Base-by-base conservation (phyloP, 1,284 basidiomycete genomes). In the Ceratobasidium sp. region DNA sequence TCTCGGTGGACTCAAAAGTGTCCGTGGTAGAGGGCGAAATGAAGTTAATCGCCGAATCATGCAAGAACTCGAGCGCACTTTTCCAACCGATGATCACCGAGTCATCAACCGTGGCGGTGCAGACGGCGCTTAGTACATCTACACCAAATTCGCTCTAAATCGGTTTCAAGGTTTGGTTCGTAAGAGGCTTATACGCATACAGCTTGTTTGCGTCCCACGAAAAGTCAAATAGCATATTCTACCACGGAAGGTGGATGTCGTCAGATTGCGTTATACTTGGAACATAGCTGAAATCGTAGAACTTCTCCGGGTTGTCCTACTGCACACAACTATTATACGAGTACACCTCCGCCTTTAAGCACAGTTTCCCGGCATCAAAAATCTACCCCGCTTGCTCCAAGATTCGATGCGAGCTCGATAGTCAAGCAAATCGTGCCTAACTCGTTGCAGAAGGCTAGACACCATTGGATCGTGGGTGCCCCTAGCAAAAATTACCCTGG, bases 21-120 rank as follows among this genome's bases (percentile, higher is more conserved):
- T 23, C 2, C 54, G 66, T 32, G 41, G 41, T 47, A 69, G 41
- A 43, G 66, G 66, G 44, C 66, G 66, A 21, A 69, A 23, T 54
- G 54, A 28, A 28, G 66, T 58, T 54, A 69, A 35, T 50, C 52
- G 41, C 26, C 54, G 30, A 58, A 69, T 41, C 66, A 69, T 69
- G 18, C 66, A 69, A 57, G 54, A 30, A 43, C 52, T 35, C 38
- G 41, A 50, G 64, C n/a, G 57, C 52, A 69, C 66, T 69, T 69
- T 69, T 69, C 58, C 43, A 23, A 8, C 16, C 52, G 38, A 67
- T 57, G 43, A 69, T 69, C 66, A 41, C n/a, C 57, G 66, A 69
- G 66, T 69, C 66, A 69, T 69, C 66, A 69, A 54, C 66, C 47
- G 66, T 69, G 66, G 66, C 66, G 8, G 52, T 69, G 66, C 28